Evolutionary conservation across 805 yeast species (phyloP), one percentile per base, ranked within the genome.

Genomic region (Yamadazyma akitaensis): DNA sequence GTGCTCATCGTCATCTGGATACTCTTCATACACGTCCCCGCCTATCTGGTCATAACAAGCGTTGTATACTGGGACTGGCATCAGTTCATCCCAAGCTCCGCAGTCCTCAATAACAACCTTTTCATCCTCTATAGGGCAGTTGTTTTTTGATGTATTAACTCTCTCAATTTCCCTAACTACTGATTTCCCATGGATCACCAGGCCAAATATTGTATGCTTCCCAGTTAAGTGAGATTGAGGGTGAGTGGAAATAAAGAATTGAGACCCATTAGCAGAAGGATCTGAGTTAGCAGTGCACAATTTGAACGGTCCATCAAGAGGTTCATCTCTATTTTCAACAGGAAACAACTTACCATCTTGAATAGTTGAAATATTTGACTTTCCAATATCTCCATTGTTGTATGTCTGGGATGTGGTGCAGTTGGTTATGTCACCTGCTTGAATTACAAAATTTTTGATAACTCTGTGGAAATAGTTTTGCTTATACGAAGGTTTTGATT

Each of bases 161-260:
- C 72, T 68, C 60, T 86, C 95, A 17, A 85, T 66, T 24, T 81
- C 81, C 55, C 91, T 71, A 0, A 86, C 73, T 0, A 85, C 84
- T 2, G 84, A 82, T 60, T 83, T 85, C 14, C 88, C 96, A 54
- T 71, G 73, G 7, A 70, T 55, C 10, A 89, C 90, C 47, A 67
- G 69, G 1, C 96, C 97, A 64, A 90, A 85, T 2, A 88, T 81
- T 0, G 91, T 72, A 58, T 88, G 91, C 54, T 84, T 85, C 0
- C 88, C 88, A 37, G 76, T 79, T 48, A 90, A 66, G 63, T 89
- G 96, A 1, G 88, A 84, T 8, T 83, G 77, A 1, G 88, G 78
- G 44, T 72, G 77, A 0, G 90, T 82, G 10, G 83, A 79, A 37
- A 87, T 82, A 58, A 86, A 86, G 58, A 86, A 85, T 58, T 84